Evolutionary conservation across 805 yeast genomes (phyloP).

Genomic region (Debaryomyces prosopidis): DNA sequence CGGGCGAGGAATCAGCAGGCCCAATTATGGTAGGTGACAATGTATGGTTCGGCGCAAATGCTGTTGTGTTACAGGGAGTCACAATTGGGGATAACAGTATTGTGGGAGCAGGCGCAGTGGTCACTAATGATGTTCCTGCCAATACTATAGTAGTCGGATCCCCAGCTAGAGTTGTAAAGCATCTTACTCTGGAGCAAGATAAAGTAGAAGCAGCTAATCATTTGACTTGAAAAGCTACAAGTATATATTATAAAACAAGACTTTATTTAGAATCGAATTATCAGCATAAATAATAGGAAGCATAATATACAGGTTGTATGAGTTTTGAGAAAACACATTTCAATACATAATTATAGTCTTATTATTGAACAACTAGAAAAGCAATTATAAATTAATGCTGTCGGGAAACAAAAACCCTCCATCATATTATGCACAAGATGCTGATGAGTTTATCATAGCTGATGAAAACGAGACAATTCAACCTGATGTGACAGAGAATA

Average conservation of each 20-base stretch:
- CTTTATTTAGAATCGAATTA: conserved; percentile 4
- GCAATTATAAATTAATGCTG: neutral
- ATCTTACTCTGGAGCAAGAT: conserved; percentile 20
- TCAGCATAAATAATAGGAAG: too few species aligned
- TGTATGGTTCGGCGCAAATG: conserved; percentile 68
- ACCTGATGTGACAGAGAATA: neutral
- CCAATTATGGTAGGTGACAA: conserved; percentile 62
- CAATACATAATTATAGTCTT: too few species aligned
- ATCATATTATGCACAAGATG: conserved; percentile 8
- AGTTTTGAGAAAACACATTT: too few species aligned
- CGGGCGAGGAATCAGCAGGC: conserved; percentile 52
- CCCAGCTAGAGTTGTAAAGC: conserved; percentile 53
- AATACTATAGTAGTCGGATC: conserved; percentile 61
- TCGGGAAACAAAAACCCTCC: conserved; percentile 1
- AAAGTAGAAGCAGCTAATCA: conserved; percentile 8
- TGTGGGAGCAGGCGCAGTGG: conserved; percentile 70
- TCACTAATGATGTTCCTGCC: conserved; percentile 56
- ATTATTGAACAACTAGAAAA: too few species aligned
- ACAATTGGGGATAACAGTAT: conserved; percentile 61
- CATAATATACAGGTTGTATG: too few species aligned
- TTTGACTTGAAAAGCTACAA: neutral
- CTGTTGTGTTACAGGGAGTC: conserved; percentile 61
- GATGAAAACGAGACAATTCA: conserved; percentile 27
- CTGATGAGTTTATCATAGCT: conserved; percentile 37
- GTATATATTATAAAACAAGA: too few species aligned